phyloP scores from a whole-genome alignment of 495 filamentous ascomycete species.

The Aspergillus leporis region DNA sequence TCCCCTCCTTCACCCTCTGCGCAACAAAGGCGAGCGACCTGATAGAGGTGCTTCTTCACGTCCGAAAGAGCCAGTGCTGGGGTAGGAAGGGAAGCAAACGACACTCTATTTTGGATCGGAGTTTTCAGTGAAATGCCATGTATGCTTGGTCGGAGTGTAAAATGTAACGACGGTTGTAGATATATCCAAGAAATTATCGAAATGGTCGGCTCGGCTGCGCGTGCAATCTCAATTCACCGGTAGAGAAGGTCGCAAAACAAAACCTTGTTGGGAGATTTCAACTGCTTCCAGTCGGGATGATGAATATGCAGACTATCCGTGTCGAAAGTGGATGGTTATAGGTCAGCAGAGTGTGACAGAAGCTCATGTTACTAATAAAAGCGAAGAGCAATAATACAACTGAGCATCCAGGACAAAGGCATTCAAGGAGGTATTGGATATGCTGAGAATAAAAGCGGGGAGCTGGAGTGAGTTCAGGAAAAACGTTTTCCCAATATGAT shows the following conservation, averaged over 20 bases:
- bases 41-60: constrained; percentile 18
- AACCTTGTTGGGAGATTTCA: not conserved
- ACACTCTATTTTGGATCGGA: not conserved
- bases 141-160: constrained; percentile 21
- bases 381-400: not conserved
- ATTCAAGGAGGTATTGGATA: not conserved
- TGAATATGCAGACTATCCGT: not conserved
- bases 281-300: not conserved
- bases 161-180: not conserved
- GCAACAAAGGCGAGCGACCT: constrained; percentile 29
- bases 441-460: not conserved
- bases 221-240: not conserved
- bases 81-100: constrained; percentile 32
- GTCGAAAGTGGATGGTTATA: not conserved
- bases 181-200: not conserved
- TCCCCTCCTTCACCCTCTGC: constrained; percentile 37
- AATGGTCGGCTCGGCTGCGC: not conserved
- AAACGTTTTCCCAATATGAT: not conserved
- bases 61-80: constrained; percentile 24
- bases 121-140: constrained; percentile 34
- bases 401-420: not conserved
- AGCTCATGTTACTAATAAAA: not conserved
- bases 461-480: not conserved
- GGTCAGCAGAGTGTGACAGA: not conserved
- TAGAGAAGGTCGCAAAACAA: not conserved